A percentile compares a stretch with the other conserved stretches of the same genome.
phyloP scores from a whole-genome alignment of 2,329 filamentous ascomycete genomes.

The Seiridium cupressi region DNA sequence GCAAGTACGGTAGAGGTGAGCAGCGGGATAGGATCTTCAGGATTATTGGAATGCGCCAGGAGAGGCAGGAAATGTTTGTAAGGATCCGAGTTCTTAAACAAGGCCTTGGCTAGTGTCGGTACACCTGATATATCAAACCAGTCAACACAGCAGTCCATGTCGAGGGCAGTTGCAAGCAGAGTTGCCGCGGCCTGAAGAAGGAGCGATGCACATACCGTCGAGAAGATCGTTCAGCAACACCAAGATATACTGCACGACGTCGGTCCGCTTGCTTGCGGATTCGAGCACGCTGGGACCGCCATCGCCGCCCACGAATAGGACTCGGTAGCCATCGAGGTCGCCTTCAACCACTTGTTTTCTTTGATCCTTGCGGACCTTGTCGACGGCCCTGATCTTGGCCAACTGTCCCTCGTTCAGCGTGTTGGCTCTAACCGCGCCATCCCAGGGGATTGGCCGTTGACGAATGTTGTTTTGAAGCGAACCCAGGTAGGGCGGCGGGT shows the following conservation, averaged over 20 bases:
- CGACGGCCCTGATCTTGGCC: conserved; percentile 92
- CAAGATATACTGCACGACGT: conserved; percentile 93
- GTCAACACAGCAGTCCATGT: conserved; percentile 3
- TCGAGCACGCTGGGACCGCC: conserved; percentile 75
- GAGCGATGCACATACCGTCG: conserved; percentile 59
- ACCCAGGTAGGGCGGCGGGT: conserved; percentile 80
- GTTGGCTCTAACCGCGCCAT: conserved; percentile 89
- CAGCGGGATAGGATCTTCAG: conserved; percentile 79
- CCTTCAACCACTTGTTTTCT: conserved; percentile 77
- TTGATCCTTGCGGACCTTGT: conserved; percentile 93
- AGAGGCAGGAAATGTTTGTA: conserved; percentile 83
- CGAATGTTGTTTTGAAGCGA: conserved; percentile 97
- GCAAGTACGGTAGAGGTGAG: conserved; percentile 87
- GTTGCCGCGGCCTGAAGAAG: neutral
- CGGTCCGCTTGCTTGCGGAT: conserved; percentile 77
- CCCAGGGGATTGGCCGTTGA: conserved; percentile 93
- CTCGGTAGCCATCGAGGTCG: conserved; percentile 77
- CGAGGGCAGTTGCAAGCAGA: neutral
- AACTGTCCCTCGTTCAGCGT: conserved; percentile 93
- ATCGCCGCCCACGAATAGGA: conserved; percentile 74
- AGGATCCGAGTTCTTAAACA: conserved; percentile 74
- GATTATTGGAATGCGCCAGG: conserved; percentile 72
- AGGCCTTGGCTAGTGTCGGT: conserved; percentile 71
- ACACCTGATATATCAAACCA: conserved; percentile 56
- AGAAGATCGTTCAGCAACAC: conserved; percentile 86